Evolutionary conservation across 495 filamentous ascomycete species (phyloP), one percentile per base, ranked within the genome.

Genomic region (Penicillium argentinense): DNA sequence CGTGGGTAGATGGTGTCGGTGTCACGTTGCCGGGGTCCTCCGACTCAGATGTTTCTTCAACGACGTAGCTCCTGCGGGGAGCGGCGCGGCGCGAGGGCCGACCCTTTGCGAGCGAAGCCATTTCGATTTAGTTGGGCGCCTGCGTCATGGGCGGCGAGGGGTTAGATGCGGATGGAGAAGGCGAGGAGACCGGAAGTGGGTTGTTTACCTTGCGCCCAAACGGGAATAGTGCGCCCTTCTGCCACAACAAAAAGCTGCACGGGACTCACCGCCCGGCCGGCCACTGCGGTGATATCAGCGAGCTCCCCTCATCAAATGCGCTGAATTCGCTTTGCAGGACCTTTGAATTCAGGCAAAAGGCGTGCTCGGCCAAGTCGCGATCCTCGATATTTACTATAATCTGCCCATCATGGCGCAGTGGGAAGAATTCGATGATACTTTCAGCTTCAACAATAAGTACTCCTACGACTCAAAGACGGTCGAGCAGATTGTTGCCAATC

Each of bases 51-150:
- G 66, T 72, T 16, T 88, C 87, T 40, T 95, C 89, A 43, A 91
- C 69, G 22, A 91, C 76, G 13, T 83, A 76, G 50, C 80, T 83
- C 56, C 80, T 81, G 39, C 86, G 78, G 21, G 86, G 62, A 21
- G 86, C 85, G 19, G 81, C 85, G 51, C 90, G 81, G 60, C 91
- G 81, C 44, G 88, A 81, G 17, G 88, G 83, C 59, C 91, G 75
- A 54, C 81, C 79, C 50, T 86, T 83, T 67, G 87, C 86, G 58
- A 72, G 57, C 28, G 75, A 69, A 48, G 80, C 67, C 81, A 84
- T 84, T 55, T 50, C 52, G 33, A 48, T 50, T 59, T 28, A 47
- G 40, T 21, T 34, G 38, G 16, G 47, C 43, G 47, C 45, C 41
- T 45, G 46, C 54, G 50, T 51, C 68, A 71, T 69, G 29, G 56